A percentile compares a stretch with the other conserved stretches of the same genome.
These are phyloP conservation scores for Pseudomassariella vexata DNA, from an alignment of 2,329 filamentous ascomycete genomes.

Conservation along the genomic window DNA sequence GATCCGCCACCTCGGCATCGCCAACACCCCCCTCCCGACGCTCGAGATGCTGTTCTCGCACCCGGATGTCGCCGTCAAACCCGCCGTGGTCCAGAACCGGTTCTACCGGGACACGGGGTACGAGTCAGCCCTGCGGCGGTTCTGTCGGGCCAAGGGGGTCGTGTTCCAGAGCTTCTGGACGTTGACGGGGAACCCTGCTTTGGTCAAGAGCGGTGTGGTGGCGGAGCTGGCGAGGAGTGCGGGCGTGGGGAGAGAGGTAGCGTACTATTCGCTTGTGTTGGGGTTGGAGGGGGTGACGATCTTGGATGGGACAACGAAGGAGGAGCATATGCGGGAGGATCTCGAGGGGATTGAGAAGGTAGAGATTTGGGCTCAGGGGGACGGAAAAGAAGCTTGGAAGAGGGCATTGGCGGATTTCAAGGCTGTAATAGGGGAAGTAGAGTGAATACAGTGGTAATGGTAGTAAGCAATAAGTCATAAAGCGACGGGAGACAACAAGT, in stretches of 20 bases:
- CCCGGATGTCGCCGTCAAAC: slow-evolving; percentile 25
- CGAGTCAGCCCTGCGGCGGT: slow-evolving; percentile 53
- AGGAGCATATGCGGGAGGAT: slow-evolving; percentile 44
- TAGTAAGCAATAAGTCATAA: no score
- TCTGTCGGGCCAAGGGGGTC: slow-evolving; percentile 35
- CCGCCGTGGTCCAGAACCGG: slow-evolving; percentile 68
- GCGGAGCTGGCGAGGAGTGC: slow-evolving; percentile 37
- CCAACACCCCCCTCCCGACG: slow-evolving; percentile 59
- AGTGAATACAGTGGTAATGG: no score
- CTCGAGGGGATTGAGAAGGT: slow-evolving; percentile 36
- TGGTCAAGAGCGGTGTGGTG: slow-evolving; percentile 40
- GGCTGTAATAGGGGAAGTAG: slow-evolving; percentile 17
- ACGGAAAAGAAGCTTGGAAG: slow-evolving; percentile 42
- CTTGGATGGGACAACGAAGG: slow-evolving; percentile 39
- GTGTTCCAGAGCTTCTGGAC: slow-evolving; percentile 52
- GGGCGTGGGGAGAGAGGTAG: slow-evolving; percentile 30
- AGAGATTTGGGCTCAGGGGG: slow-evolving; percentile 32
- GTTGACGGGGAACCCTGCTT: slow-evolving; percentile 37
- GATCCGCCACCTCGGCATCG: slow-evolving; percentile 67
- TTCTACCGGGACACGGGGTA: slow-evolving; percentile 57
- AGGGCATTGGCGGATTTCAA: slow-evolving; percentile 43
- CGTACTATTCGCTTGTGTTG: slow-evolving; percentile 43
- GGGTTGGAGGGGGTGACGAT: slow-evolving; percentile 36
- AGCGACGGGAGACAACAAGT: not conserved
- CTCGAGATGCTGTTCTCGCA: slow-evolving; percentile 44